Evolutionary conservation across 2,329 filamentous ascomycete species (phyloP), one percentile per base, ranked within the genome.

Genomic region (Mycosphaerella arachidis): DNA sequence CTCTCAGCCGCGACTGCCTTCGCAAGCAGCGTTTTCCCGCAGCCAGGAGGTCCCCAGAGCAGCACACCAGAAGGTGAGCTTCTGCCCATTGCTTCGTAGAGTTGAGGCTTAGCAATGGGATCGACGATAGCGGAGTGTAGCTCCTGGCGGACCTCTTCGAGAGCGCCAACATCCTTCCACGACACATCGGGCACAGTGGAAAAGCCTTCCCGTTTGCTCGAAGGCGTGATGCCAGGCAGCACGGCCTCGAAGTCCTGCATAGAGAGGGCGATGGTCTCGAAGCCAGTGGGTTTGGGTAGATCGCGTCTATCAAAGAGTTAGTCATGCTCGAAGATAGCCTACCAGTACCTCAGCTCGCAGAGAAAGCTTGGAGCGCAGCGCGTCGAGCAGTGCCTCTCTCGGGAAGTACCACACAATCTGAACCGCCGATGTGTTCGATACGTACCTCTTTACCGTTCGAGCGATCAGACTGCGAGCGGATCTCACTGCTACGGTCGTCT

Each of bases 1-100:
- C 90, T 92, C 73, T 96, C 92, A 74, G 96, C 96, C 57, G 94
- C 94, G 4, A 97, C 92, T 3, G 94, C 94, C 77, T 97, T 97
- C 18, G 94, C 94, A 1, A 99, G 86, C 1, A 99, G 83, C 0
- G 94, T 99, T 75, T 99, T 99, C 68, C 94, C 94, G 74, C 94
- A 99, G 6, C 94, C 94, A 0, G 94, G 94, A 0, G 94, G 94
- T 0, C 94, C 94, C 91, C 93, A 99, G 57, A 99, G 89, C 0
- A 99, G 82, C 3, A 97, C 91, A 16, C 94, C 94, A 0, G 91
- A 89, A 0, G 91, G 89, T 0, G 89, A 86, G 24, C 85, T 86
- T 66, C 96, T 89, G 70, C 92, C 92, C 6, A 94, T 86, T 8
- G 82, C 81, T 31, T 83, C 83, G 74, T 93, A 97, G 46, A 87